Conservation (phyloP, 768 basidiomycete species). For the Podaxis mareebaensis region DNA sequence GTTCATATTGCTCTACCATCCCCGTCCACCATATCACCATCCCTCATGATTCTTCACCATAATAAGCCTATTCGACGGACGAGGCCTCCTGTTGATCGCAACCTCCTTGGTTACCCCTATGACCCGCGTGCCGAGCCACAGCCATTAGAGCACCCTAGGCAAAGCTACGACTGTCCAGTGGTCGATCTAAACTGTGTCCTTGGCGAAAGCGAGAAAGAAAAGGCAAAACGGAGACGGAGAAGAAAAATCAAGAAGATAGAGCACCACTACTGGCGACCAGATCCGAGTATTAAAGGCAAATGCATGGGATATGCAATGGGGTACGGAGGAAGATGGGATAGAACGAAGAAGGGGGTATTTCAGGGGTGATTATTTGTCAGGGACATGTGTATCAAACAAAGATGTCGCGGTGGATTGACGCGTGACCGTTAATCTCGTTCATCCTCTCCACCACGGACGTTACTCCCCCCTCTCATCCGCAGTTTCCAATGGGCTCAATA, state of each 20-base stretch:
- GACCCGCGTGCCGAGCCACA: constrained; percentile 17
- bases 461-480: constrained; percentile 51
- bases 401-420: neutral
- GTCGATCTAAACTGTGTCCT: constrained; percentile 21
- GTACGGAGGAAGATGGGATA: constrained; percentile 33
- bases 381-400: neutral
- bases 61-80: constrained; percentile 36
- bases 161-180: constrained; percentile 23
- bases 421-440: constrained; percentile 4
- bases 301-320: constrained; percentile 46
- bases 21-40: constrained; percentile 13
- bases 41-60: constrained; percentile 32
- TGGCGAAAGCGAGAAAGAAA: constrained; percentile 15
- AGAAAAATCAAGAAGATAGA: constrained; percentile 11
- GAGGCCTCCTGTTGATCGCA: constrained; percentile 38
- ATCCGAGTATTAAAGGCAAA: constrained; percentile 35
- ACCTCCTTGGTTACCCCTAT: constrained; percentile 36
- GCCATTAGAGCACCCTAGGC: constrained; percentile 3
- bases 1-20: neutral
- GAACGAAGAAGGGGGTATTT: constrained; percentile 2
- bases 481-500: constrained; percentile 45
- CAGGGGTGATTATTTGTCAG: constrained; percentile 15
- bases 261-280: constrained; percentile 40
- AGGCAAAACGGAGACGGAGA: constrained; percentile 20
- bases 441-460: constrained; percentile 32